Base-by-base conservation (phyloP, 257 asterid species). In the Perilla frutescens region DNA sequence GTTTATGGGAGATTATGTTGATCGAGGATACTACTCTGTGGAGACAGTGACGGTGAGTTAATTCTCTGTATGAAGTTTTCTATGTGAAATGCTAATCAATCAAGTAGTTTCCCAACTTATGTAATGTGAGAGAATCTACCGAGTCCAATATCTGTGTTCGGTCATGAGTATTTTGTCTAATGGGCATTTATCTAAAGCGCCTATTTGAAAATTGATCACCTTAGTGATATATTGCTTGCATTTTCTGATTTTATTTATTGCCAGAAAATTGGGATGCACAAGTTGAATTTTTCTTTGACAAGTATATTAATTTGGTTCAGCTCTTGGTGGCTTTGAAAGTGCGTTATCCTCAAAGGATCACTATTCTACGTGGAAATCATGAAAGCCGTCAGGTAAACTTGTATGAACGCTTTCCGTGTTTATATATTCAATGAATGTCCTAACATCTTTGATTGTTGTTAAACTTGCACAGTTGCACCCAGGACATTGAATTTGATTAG, bases 1-100 rank as follows among this genome's bases (percentile, higher is more conserved):
- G 86, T 91, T 91, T 70, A 89, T 91, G 97, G 97, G 97, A 75
- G 96, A 91, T 82, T 91, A 91, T 78, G 94, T 91, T 56, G 97
- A 89, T 73, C 87, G 95, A 48, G 97, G 96, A 70, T 91, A 89
- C 84, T 91, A 91, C 82, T 91, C 97, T 58, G 90, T 91, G 61
- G 97, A 91, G 84, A 91, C 93, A 10, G 96, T 88, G 57, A 76
- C 93, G 72, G 96, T 90, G 65, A 82, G 92, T 76, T 62, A 47
- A 51, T 54, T 73, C 63, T 48, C 59, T 13, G 51, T 73, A 6
- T n/a, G 6, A 45, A 7, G 29, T 29, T 63, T 54, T 29, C 61
- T 12, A 4, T 57, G 48, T 70, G 41, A 53, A 70, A 44, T 61
- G 49, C 41, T 11, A 29, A n/a, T 62, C 4, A 31, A 51, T 34